Conservation (phyloP, 2,329 filamentous ascomycete species). For the Cercospora canescens region DNA sequence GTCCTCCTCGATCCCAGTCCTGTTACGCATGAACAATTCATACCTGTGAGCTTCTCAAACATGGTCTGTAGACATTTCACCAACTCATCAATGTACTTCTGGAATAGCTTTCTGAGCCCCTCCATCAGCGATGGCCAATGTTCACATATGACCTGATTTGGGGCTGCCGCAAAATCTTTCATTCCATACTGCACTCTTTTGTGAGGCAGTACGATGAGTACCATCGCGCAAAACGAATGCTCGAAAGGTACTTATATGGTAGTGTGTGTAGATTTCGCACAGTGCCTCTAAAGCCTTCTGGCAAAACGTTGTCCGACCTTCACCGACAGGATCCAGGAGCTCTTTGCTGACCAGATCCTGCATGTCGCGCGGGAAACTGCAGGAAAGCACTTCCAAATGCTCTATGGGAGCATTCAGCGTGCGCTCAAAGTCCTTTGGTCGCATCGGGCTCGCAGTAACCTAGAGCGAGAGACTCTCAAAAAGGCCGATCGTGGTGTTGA, state of each 20-base stretch:
- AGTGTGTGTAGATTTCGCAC: not conserved
- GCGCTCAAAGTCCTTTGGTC: not conserved
- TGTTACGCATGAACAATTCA: not conserved
- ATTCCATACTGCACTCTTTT: not conserved
- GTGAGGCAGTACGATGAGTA: not conserved
- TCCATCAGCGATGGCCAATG: not conserved
- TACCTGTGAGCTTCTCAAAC: not conserved
- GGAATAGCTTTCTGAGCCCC: not conserved
- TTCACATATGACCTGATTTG: not conserved
- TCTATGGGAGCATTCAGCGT: not conserved
- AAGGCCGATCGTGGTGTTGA: not conserved
- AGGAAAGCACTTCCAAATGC: not conserved
- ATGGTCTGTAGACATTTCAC: not conserved
- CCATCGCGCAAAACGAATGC: not conserved
- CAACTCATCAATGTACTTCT: not conserved
- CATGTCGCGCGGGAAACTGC: not conserved
- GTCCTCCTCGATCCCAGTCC: not conserved
- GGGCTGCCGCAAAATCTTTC: not conserved
- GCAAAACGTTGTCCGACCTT: not conserved
- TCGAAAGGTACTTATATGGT: not conserved
- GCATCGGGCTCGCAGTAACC: not conserved
- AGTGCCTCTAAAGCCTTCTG: not conserved
- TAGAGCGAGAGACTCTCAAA: not conserved
- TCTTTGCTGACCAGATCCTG: not conserved
- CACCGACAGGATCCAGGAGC: not conserved